Evolutionary conservation across 371 early-diverging fungal species (phyloP).

Genomic region (Mucor racemosus): DNA sequence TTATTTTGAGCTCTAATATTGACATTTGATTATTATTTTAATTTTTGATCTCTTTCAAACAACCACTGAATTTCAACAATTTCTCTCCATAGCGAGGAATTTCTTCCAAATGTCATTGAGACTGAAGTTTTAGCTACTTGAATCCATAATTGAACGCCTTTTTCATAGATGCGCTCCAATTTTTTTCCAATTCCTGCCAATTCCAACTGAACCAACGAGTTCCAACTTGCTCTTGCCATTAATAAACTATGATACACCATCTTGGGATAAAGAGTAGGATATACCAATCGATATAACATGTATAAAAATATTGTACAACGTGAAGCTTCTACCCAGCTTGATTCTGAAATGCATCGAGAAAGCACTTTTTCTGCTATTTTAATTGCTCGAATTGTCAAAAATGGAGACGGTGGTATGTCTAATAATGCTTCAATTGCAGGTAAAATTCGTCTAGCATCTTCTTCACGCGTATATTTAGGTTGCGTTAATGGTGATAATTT

Average conservation of each 20-base stretch:
- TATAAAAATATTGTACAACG: conserved; percentile 58
- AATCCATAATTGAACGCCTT: conserved; percentile 43
- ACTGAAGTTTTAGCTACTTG: conserved; percentile 29
- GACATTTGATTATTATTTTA: conserved; percentile 21
- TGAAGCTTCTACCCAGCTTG: conserved; percentile 57
- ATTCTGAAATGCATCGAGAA: not conserved
- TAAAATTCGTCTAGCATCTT: conserved; percentile 1
- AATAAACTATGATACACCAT: conserved; percentile 60
- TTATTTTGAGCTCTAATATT: not conserved
- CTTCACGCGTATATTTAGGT: not conserved
- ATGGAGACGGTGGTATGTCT: not conserved
- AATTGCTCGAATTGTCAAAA: conserved; percentile 8
- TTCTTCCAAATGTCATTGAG: conserved; percentile 32
- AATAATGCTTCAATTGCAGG: not conserved
- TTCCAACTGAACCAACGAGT: conserved; percentile 51
- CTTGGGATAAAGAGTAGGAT: conserved; percentile 70
- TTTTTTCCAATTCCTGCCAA: conserved; percentile 44
- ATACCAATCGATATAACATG: conserved; percentile 66
- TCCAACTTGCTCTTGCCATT: conserved; percentile 68
- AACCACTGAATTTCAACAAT: conserved; percentile 47
- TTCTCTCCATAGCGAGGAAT: conserved; percentile 41
- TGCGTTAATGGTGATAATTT: conserved; percentile 8
- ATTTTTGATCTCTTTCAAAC: conserved; percentile 49
- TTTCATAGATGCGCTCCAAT: conserved; percentile 39
- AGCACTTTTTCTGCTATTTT: conserved; percentile 9